Conservation (phyloP, 768 basidiomycete species). For the Kondoa subrosea region DNA sequence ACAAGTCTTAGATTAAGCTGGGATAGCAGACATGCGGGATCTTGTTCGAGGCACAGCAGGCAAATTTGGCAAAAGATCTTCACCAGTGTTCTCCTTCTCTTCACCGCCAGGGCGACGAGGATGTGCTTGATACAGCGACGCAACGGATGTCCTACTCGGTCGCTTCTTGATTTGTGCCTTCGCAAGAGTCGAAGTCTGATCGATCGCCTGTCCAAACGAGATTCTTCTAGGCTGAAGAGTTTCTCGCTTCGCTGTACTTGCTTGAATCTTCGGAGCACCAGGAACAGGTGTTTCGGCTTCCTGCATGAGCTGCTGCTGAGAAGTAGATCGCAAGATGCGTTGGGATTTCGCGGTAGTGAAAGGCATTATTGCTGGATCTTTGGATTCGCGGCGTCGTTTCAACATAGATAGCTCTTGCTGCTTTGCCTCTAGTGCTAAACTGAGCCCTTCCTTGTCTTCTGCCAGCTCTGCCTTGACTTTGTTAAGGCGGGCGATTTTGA, state of each 20-base stretch:
- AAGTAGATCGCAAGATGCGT: neutral
- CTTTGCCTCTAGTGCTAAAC: slow-evolving; percentile 28
- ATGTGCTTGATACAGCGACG: neutral
- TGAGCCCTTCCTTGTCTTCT: slow-evolving; percentile 27
- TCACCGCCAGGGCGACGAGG: neutral
- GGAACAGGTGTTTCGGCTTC: neutral
- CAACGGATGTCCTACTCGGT: neutral
- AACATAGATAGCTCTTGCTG: slow-evolving; percentile 23
- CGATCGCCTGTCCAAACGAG: neutral
- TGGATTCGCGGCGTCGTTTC: slow-evolving; percentile 10
- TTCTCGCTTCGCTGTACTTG: neutral
- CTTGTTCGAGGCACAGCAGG: neutral
- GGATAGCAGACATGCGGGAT: neutral
- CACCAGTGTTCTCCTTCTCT: neutral
- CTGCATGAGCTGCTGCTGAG: neutral
- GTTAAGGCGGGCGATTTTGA: slow-evolving; percentile 23
- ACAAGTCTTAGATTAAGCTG: no score
- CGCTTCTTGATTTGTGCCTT: neutral
- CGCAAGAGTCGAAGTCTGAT: neutral
- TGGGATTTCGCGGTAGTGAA: neutral
- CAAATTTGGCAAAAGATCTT: neutral
- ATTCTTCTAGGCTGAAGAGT: neutral
- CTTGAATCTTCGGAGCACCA: neutral
- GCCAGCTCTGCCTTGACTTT: slow-evolving; percentile 25
- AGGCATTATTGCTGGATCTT: neutral